A percentile compares a stretch with the other conserved stretches of the same genome.
Conservation (phyloP, 208 protist genomes). For the Phytomonas sp. region DNA sequence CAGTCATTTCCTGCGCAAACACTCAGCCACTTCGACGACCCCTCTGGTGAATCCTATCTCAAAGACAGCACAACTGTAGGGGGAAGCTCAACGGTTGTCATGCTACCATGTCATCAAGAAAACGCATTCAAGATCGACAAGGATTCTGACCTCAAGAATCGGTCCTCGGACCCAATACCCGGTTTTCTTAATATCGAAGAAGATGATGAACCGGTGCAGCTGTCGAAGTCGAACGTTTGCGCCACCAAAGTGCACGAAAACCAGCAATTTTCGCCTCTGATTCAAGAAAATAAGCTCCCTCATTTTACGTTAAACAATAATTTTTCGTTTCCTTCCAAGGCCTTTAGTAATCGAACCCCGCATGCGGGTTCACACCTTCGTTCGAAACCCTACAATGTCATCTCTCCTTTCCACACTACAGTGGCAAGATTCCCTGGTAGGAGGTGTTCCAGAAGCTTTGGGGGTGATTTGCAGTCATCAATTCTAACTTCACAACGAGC, state of each 20-base stretch:
- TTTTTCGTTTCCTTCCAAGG: background rate
- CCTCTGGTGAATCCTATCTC: background rate
- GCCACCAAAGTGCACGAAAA: no score
- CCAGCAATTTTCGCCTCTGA: no score
- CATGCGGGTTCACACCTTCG: background rate
- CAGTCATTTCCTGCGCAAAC: background rate
- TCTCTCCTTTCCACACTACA: background rate
- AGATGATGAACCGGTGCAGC: background rate
- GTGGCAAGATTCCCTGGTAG: background rate
- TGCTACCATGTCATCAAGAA: background rate
- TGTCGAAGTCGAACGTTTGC: background rate
- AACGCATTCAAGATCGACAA: background rate
- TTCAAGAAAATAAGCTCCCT: background rate
- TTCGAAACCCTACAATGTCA: background rate
- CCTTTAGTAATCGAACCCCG: no score
- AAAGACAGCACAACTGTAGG: no score
- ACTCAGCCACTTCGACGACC: background rate
- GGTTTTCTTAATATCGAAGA: background rate
- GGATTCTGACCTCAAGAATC: background rate
- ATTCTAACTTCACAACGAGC: background rate
- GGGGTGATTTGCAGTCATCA: background rate
- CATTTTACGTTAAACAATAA: no score
- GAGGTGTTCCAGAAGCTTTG: background rate
- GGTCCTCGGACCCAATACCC: background rate
- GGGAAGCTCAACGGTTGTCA: no score